phyloP scores from a whole-genome alignment of 345 rosid species.

The Eutrema heterophyllum region DNA sequence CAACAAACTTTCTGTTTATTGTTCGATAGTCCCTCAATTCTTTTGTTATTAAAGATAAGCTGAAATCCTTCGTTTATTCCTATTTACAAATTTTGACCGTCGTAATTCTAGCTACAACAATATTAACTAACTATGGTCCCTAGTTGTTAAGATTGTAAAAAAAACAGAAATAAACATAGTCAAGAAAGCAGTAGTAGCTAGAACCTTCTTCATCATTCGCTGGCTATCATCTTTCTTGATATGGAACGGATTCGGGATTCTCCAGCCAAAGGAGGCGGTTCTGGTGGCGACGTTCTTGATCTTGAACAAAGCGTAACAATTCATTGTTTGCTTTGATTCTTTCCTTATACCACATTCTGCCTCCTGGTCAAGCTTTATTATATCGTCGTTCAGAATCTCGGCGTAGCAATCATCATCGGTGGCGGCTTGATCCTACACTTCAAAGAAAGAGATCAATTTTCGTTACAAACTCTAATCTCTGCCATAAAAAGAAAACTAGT shows the following conservation, averaged over 20 bases:
- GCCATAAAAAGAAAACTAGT: too few species aligned
- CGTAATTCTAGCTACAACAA: too few species aligned
- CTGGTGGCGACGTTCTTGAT: background rate
- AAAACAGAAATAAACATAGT: conserved; percentile 16
- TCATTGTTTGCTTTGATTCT: conserved; percentile 13
- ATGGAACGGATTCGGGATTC: background rate
- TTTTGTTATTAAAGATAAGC: too few species aligned
- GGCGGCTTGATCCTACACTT: conserved; percentile 4
- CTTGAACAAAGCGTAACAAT: conserved; percentile 18
- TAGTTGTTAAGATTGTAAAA: conserved; percentile 1
- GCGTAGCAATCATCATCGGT: conserved; percentile 54
- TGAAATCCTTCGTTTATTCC: too few species aligned
- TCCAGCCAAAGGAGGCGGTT: background rate
- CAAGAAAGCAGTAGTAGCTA: conserved; percentile 9
- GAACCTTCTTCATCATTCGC: conserved; percentile 14
- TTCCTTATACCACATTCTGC: conserved; percentile 20
- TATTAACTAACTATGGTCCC: too few species aligned
- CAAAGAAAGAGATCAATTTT: background rate
- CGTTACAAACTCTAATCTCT: background rate
- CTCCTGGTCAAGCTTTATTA: conserved; percentile 58
- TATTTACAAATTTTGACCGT: too few species aligned
- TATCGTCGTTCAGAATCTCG: conserved; percentile 77
- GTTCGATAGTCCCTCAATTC: too few species aligned
- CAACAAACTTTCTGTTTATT: too few species aligned
- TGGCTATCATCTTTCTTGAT: conserved; percentile 17